Base-by-base conservation (phyloP, 2,329 filamentous ascomycete species). In the Colletotrichum simmondsii region DNA sequence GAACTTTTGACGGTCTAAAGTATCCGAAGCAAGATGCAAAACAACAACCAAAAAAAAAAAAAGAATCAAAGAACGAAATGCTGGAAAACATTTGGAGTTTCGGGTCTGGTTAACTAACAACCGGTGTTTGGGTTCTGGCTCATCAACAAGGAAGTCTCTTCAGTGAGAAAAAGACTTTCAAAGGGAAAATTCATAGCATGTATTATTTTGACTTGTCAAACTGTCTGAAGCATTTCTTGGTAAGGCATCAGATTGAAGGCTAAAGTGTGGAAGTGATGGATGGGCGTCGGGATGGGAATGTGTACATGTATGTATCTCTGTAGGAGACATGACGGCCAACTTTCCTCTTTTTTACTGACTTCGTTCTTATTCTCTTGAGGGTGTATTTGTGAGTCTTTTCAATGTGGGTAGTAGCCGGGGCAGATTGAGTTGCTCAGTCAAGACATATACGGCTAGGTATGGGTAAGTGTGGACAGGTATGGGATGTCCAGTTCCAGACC, bases 11-110 rank as follows among this genome's bases (percentile, higher is more conserved):
- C 26, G 4, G n/a, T 65, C 24, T 42, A 30, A 42, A 26, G 24
- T 26, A 26, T 26, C 37, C 32, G 32, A 35, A 35, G 11, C 32
- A 35, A 35, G 32, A 35, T 35, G 32, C 7, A 12, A 35, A 26
- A 26, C 24, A 26, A 26, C 24, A 26, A 26, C 24, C 24, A 26
- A 26, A 26, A 26, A 26, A 26, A 26, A 26, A 3, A 2, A 26
- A 26, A 26, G 24, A 26, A 26, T 26, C 5, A n/a, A 11, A 49
- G 4, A 72, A 42, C 14, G 37, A 57, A 68, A 53, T 14, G 49
- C 32, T 32, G 70, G 46, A 56, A 68, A 68, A 30, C 5, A 42
- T 8, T 49, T 49, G 66, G 68, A 71, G 68, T 72, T 69, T 65
- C n/a, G 26, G 54, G 30, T 49, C 28, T 19, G 49, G 46, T 42